Percentiles rank a stretch among this genome's conserved stretches.
Evolutionary conservation across 805 yeast genomes (phyloP).

Genomic region (Lipomyces chichibuensis): DNA sequence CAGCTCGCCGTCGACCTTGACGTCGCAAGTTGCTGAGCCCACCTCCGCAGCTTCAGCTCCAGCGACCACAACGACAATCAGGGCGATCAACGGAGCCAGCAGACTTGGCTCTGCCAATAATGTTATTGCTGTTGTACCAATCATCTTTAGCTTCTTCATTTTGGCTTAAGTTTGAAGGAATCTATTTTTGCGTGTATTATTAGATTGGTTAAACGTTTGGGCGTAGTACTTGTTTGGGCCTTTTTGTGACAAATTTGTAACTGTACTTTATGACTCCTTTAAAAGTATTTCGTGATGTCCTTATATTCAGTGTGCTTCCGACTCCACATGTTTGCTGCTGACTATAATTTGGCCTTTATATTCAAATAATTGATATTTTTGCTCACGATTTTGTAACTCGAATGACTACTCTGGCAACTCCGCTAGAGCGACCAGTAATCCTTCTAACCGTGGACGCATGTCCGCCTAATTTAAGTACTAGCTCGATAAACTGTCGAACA

Average conservation of each 20-base stretch:
- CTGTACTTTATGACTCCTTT: neutral
- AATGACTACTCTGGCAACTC: slow-evolving; percentile 28
- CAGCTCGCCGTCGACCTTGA: neutral
- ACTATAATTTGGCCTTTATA: neutral
- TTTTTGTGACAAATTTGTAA: neutral
- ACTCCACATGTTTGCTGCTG: neutral
- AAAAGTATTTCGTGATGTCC: neutral
- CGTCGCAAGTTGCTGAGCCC: neutral
- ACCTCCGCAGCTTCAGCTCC: neutral
- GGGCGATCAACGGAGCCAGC: slow-evolving; percentile 1
- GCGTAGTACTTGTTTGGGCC: neutral
- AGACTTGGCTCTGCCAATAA: neutral
- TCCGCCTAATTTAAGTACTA: slow-evolving; percentile 27
- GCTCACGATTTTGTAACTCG: neutral
- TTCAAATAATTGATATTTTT: neutral
- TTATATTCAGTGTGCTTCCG: neutral
- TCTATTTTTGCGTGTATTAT: neutral
- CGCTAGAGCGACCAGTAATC: slow-evolving; percentile 27
- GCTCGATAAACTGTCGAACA: slow-evolving; percentile 44
- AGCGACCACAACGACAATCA: neutral
- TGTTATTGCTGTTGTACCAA: neutral
- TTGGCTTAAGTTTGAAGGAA: neutral
- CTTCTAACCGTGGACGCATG: slow-evolving; percentile 9
- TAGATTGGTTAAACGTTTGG: neutral
- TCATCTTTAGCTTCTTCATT: neutral